phyloP scores from a whole-genome alignment of 768 basidiomycete genomes.

The Sistotremastrum suecicum region DNA sequence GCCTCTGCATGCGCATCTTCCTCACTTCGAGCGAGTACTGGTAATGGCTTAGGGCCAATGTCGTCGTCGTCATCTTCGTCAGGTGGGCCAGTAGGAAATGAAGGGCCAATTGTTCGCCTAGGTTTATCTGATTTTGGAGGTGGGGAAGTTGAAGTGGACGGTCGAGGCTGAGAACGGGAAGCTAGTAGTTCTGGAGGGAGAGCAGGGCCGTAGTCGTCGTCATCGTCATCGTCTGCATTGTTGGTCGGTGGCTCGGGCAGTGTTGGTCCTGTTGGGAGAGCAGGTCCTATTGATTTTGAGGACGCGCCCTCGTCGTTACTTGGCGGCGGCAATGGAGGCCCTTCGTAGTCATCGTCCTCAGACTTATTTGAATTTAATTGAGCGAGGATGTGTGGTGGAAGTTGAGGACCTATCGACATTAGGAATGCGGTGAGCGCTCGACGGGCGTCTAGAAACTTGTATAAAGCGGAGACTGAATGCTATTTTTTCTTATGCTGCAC shows the following conservation, averaged over 20 bases:
- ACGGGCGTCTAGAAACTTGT: constrained; percentile 40
- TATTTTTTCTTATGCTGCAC: background rate
- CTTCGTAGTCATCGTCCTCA: no score
- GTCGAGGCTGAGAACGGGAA: constrained; percentile 21
- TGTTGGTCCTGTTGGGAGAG: constrained; percentile 17
- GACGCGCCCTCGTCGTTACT: background rate
- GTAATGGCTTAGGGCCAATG: constrained; percentile 71
- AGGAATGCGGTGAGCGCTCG: constrained; percentile 11
- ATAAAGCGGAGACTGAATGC: background rate
- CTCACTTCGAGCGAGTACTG: constrained; percentile 24
- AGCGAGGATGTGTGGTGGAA: constrained; percentile 7
- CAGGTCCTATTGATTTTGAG: constrained; percentile 16
- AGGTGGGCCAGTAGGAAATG: background rate
- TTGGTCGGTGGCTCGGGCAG: constrained; percentile 8
- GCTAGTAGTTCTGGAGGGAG: constrained; percentile 60
- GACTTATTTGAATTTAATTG: no score
- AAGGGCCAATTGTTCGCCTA: constrained; percentile 12
- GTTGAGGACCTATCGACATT: constrained; percentile 9
- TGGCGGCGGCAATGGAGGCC: background rate
- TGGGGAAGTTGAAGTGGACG: constrained; percentile 30
- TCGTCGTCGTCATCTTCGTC: constrained; percentile 63
- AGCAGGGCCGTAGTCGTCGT: constrained; percentile 58
- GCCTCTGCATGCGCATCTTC: constrained; percentile 33
- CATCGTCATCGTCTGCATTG: constrained; percentile 37
- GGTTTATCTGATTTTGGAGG: constrained; percentile 18